Evolutionary conservation across 2,329 filamentous ascomycete genomes (phyloP).

Genomic region (Teratosphaeria gauchensis): DNA sequence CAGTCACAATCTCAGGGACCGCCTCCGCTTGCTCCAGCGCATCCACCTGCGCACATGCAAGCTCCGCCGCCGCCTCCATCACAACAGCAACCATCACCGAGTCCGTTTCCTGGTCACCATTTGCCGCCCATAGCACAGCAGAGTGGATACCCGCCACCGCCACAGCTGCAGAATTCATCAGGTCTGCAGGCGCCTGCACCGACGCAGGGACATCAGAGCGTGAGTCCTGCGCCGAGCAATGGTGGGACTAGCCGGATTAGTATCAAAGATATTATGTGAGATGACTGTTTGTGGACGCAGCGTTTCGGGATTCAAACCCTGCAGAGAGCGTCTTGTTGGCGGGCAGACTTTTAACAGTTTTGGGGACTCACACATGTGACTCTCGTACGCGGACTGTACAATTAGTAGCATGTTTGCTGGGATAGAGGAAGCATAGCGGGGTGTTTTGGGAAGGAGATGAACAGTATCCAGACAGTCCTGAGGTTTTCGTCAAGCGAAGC

Average conservation of each 20-base stretch:
- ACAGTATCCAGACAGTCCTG: not conserved
- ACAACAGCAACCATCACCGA: conserved; percentile 9
- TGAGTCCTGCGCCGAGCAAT: conserved; percentile 10
- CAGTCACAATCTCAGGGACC: conserved; percentile 28
- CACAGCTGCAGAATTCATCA: conserved; percentile 8
- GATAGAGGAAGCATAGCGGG: not conserved
- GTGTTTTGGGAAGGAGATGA: not conserved
- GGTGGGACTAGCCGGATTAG: conserved; percentile 24
- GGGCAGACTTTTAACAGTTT: too few species aligned
- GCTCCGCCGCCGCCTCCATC: not conserved
- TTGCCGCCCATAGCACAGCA: not conserved
- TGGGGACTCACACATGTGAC: not conserved
- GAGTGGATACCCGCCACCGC: conserved; percentile 3
- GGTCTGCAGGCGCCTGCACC: conserved; percentile 12
- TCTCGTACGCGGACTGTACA: not conserved
- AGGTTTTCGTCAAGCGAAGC: not conserved
- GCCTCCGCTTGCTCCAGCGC: conserved; percentile 8
- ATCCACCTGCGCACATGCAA: conserved; percentile 7
- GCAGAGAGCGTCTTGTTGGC: too few species aligned
- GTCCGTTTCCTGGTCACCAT: conserved; percentile 1
- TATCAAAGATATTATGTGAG: conserved; percentile 29
- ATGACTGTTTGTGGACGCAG: not conserved
- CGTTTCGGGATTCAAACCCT: too few species aligned
- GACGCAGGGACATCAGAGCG: conserved; percentile 5
- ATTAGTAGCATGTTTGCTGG: not conserved